Conservation (phyloP, 805 yeast genomes). For the Metschnikowia corniflorae region DNA sequence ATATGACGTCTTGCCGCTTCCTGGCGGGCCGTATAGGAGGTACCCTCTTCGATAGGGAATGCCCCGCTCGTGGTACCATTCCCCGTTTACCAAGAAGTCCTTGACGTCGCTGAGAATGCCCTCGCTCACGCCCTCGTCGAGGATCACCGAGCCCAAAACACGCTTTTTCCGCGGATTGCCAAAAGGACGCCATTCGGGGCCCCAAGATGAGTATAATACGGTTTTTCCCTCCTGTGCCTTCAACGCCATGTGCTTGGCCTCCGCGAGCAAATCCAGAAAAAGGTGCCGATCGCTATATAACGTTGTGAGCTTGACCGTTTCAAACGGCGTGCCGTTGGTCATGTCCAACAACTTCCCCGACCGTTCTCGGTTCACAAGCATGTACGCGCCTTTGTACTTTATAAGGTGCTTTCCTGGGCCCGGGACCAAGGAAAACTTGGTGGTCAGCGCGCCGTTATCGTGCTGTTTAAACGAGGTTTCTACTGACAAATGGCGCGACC, state of each 20-base stretch:
- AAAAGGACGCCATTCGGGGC: constrained; percentile 98
- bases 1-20: constrained; percentile 93
- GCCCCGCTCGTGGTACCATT: constrained; percentile 95
- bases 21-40: constrained; percentile 94
- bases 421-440: constrained; percentile 88
- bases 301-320: constrained; percentile 92
- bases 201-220: constrained; percentile 91
- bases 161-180: constrained; percentile 93
- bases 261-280: constrained; percentile 67
- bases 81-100: constrained; percentile 75
- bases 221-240: constrained; percentile 88
- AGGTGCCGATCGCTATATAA: constrained; percentile 74
- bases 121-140: constrained; percentile 73
- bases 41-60: constrained; percentile 97
- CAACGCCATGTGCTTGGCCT: constrained; percentile 82
- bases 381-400: constrained; percentile 79
- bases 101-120: constrained; percentile 64
- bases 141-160: constrained; percentile 75
- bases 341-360: constrained; percentile 84
- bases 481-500: constrained; percentile 82
- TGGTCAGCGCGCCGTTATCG: constrained; percentile 85
- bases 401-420: constrained; percentile 96
- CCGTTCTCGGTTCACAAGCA: constrained; percentile 85
- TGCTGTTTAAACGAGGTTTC: constrained; percentile 85
- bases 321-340: constrained; percentile 91